Conservation (phyloP, 2,329 filamentous ascomycete genomes). For the Fusarium robinianum region DNA sequence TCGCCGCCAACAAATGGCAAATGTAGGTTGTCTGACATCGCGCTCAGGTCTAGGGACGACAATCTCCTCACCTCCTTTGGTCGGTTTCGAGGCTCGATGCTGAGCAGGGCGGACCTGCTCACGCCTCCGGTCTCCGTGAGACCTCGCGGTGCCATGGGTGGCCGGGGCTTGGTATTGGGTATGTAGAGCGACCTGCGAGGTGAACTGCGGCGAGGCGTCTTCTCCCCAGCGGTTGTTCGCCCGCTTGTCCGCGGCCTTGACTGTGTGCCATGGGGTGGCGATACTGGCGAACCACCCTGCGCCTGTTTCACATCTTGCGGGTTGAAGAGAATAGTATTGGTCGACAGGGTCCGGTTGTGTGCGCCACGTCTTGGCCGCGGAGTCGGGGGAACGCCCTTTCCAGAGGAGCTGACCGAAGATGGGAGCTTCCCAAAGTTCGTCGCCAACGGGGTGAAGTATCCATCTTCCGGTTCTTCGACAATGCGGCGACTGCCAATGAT, state of each 20-base stretch:
- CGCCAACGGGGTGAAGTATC: constrained; percentile 60
- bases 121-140: constrained; percentile 43
- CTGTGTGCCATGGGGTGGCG: constrained; percentile 42
- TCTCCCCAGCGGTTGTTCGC: constrained; percentile 38
- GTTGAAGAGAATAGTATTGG: constrained; percentile 83
- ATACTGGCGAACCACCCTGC: constrained; percentile 49
- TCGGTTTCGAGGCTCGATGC: constrained; percentile 52
- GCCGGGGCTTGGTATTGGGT: constrained; percentile 58
- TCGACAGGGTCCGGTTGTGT: constrained; percentile 77
- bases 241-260: constrained; percentile 47
- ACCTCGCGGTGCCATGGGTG: constrained; percentile 54
- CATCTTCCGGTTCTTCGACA: constrained; percentile 48
- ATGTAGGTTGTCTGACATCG: constrained; percentile 72
- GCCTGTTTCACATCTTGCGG: constrained; percentile 56
- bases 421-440: constrained; percentile 46
- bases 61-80: constrained; percentile 48
- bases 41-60: constrained; percentile 72
- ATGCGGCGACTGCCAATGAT: constrained; percentile 35
- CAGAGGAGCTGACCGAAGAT: constrained; percentile 42
- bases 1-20: constrained; percentile 60
- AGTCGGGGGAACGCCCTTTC: constrained; percentile 38
- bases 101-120: constrained; percentile 53
- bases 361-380: constrained; percentile 46
- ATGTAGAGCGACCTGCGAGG: constrained; percentile 52
- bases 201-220: constrained; percentile 52